Conservation (phyloP, 2,329 filamentous ascomycete genomes). For the Lecanoromycetidae sp. region DNA sequence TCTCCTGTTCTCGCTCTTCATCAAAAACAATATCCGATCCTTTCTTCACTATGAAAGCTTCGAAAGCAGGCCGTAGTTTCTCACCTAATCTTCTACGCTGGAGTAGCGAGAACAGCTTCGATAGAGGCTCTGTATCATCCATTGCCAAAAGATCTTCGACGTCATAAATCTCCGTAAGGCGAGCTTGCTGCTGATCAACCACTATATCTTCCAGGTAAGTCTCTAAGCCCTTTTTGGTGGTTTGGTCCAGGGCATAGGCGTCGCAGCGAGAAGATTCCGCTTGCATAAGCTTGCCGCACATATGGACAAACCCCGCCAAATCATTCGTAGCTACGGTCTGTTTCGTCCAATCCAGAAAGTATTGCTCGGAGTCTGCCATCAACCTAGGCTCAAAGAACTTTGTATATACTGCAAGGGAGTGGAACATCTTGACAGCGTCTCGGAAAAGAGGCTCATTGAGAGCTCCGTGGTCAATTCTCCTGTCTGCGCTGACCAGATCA, state of each 20-base stretch:
- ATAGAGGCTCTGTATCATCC: constrained; percentile 57
- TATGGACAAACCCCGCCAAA: constrained; percentile 63
- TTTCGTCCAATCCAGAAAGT: constrained; percentile 58
- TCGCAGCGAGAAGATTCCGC: constrained; percentile 67
- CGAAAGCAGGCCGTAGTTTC: constrained; percentile 61
- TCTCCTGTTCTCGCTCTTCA: constrained; percentile 63
- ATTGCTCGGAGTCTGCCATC: constrained; percentile 53
- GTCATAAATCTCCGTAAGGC: constrained; percentile 53
- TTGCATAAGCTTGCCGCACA: constrained; percentile 56
- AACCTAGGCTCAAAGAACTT: constrained; percentile 69
- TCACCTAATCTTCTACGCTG: constrained; percentile 57
- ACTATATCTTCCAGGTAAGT: constrained; percentile 59
- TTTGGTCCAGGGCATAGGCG: constrained; percentile 66
- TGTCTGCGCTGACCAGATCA: constrained; percentile 61
- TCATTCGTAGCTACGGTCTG: constrained; percentile 47
- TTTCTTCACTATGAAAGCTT: constrained; percentile 62
- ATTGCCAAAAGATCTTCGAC: constrained; percentile 62
- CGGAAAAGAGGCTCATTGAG: constrained; percentile 58
- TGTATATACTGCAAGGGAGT: constrained; percentile 71
- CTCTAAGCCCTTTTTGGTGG: constrained; percentile 67
- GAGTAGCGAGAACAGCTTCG: constrained; percentile 66
- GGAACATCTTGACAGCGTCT: constrained; percentile 67
- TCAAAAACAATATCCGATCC: constrained; percentile 72
- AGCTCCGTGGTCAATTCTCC: constrained; percentile 39
- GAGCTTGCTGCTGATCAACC: constrained; percentile 53